Conservation (phyloP, 768 basidiomycete genomes). For the Xerocomellus dryophilus region DNA sequence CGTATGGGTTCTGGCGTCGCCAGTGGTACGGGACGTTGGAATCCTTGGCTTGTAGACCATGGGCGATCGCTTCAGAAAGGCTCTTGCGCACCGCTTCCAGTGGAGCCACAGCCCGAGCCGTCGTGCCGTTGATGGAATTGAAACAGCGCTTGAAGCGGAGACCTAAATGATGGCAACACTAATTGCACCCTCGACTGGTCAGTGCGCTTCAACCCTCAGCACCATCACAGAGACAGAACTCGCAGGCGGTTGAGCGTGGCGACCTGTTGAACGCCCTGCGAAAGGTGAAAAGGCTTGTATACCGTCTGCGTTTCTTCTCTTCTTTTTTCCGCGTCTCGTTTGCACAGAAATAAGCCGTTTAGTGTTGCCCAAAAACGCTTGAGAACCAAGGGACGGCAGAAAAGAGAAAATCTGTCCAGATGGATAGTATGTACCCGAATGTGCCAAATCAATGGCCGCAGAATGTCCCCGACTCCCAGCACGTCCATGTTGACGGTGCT, state of each 20-base stretch:
- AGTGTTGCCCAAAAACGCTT: slow-evolving; percentile 43
- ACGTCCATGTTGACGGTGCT: slow-evolving; percentile 31
- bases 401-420: slow-evolving; percentile 38
- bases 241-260: slow-evolving; percentile 38
- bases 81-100: slow-evolving; percentile 23
- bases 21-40: background rate
- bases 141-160: slow-evolving; percentile 30
- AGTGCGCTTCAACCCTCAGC: slow-evolving; percentile 36
- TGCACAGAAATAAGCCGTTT: slow-evolving; percentile 46
- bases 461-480: slow-evolving; percentile 35
- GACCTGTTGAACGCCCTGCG: slow-evolving; percentile 34
- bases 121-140: slow-evolving; percentile 22
- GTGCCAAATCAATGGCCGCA: slow-evolving; percentile 41
- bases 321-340: slow-evolving; percentile 35
- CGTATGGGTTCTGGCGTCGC: background rate
- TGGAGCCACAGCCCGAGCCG: slow-evolving; percentile 22
- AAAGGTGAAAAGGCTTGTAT: slow-evolving; percentile 41
- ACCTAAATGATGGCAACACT: slow-evolving; percentile 22
- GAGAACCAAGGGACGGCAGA: slow-evolving; percentile 38
- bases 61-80: slow-evolving; percentile 22
- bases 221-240: slow-evolving; percentile 40
- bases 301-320: slow-evolving; percentile 37
- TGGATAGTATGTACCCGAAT: slow-evolving; percentile 48
- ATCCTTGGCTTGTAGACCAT: slow-evolving; percentile 13
- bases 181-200: slow-evolving; percentile 28